A percentile compares a stretch with the other conserved stretches of the same genome.
These are phyloP conservation scores for Tripterygium wilfordii DNA, from an alignment of 177 flowering plant genomes.

Conservation along the genomic window DNA sequence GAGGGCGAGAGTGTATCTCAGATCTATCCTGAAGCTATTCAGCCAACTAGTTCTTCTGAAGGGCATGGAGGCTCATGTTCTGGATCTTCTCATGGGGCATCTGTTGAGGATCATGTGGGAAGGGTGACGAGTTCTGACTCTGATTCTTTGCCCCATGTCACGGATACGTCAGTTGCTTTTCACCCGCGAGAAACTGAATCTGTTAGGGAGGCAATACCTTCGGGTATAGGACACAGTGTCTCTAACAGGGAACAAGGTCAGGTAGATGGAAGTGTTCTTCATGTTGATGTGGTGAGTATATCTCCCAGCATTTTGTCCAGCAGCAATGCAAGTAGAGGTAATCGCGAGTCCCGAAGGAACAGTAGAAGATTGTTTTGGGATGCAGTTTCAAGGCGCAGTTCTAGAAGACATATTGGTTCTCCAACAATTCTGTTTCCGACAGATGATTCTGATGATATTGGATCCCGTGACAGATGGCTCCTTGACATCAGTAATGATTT, in stretches of 20 bases:
- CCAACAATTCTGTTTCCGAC: slow-evolving; percentile 2
- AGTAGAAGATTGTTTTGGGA: slow-evolving; percentile 2
- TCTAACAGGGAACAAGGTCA: background rate
- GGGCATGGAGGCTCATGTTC: slow-evolving; percentile 19
- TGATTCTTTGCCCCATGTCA: too few relatives aligned
- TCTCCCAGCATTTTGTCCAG: slow-evolving; percentile 1
- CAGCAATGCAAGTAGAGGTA: background rate
- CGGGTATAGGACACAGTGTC: too few relatives aligned
- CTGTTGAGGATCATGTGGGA: slow-evolving; percentile 24
- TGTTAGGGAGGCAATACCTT: too few relatives aligned
- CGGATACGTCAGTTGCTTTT: too few relatives aligned
- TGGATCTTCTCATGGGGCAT: slow-evolving; percentile 16
- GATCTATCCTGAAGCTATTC: too few relatives aligned
- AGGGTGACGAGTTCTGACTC: slow-evolving; percentile 8
- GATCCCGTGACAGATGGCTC: slow-evolving; percentile 6
- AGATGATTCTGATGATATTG: background rate
- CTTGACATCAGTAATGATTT: slow-evolving; percentile 3
- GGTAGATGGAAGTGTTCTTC: background rate
- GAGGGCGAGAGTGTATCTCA: slow-evolving; percentile 14
- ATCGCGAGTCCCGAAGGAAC: slow-evolving; percentile 3
- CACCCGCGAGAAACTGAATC: too few relatives aligned
- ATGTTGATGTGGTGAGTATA: slow-evolving; percentile 4
- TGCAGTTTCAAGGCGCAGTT: slow-evolving; percentile 1
- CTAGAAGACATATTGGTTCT: background rate
- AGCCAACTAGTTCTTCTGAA: slow-evolving; percentile 20